Percentiles rank a stretch among this genome's conserved stretches.
Evolutionary conservation across 2,329 filamentous ascomycete species (phyloP).

Genomic region (Cladorrhinum sp.): DNA sequence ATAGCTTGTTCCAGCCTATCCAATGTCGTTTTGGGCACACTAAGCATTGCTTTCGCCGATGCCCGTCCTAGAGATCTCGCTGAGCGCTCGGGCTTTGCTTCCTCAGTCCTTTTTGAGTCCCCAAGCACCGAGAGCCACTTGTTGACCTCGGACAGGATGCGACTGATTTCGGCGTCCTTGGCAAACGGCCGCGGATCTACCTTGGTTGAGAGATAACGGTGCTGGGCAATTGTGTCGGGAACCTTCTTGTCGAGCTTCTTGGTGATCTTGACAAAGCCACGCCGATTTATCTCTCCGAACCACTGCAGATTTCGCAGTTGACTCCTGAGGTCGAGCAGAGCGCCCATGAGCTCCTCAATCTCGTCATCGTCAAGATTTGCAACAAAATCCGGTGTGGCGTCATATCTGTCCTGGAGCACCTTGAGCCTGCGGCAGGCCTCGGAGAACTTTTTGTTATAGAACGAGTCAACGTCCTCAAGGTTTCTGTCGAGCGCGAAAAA

Average conservation of each 20-base stretch:
- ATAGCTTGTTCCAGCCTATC: conserved; percentile 72
- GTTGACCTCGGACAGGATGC: conserved; percentile 66
- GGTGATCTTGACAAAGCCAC: conserved; percentile 96
- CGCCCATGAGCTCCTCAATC: conserved; percentile 84
- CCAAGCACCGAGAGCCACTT: conserved; percentile 84
- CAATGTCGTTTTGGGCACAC: conserved; percentile 64
- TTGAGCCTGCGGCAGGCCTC: conserved; percentile 82
- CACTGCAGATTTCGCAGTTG: conserved; percentile 90
- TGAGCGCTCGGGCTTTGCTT: conserved; percentile 71
- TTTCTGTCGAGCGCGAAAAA: conserved; percentile 96
- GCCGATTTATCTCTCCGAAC: conserved; percentile 95
- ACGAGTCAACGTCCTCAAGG: conserved; percentile 91
- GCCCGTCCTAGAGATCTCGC: conserved; percentile 73
- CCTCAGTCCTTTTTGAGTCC: conserved; percentile 73
- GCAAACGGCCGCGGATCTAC: conserved; percentile 88
- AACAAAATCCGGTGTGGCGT: conserved; percentile 64
- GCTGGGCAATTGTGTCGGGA: conserved; percentile 69
- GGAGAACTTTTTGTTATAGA: conserved; percentile 93
- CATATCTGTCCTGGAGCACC: conserved; percentile 84
- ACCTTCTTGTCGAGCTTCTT: conserved; percentile 99
- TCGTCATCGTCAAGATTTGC: conserved; percentile 82
- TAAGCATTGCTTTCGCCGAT: conserved; percentile 71
- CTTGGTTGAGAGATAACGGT: conserved; percentile 83
- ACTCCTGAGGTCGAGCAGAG: conserved; percentile 81
- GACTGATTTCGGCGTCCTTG: conserved; percentile 57